These are phyloP conservation scores for Stagonosporopsis cucurbitacearum DNA, from an alignment of 2,329 filamentous ascomycete species.

Conservation along the genomic window DNA sequence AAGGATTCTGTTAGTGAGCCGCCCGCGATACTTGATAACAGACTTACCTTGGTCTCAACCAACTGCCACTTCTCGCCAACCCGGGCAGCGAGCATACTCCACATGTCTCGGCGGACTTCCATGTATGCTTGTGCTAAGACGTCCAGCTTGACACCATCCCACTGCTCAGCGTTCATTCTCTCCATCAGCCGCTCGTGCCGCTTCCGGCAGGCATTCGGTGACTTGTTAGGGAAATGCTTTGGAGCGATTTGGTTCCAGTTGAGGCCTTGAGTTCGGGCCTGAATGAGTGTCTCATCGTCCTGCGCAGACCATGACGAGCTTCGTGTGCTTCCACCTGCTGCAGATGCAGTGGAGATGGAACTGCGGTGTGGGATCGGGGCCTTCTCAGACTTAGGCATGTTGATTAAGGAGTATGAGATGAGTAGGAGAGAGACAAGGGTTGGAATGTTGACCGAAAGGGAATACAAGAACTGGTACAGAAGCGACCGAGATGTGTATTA, in stretches of 20 bases:
- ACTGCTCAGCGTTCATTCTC: conserved; percentile 74
- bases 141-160: conserved; percentile 78
- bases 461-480: conserved; percentile 25
- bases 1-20: conserved; percentile 21
- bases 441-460: conserved; percentile 19
- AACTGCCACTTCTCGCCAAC: conserved; percentile 65
- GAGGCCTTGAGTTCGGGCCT: conserved; percentile 74
- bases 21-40: not conserved
- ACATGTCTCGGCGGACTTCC: conserved; percentile 79
- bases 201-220: conserved; percentile 84
- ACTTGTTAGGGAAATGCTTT: conserved; percentile 77
- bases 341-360: conserved; percentile 42
- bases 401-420: conserved; percentile 37
- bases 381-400: conserved; percentile 56
- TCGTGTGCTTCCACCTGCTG: conserved; percentile 42
- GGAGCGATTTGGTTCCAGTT: conserved; percentile 85
- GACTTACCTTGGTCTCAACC: conserved; percentile 78
- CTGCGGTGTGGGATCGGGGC: conserved; percentile 36
- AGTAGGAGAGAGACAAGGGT: conserved; percentile 24
- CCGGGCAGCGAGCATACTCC: conserved; percentile 73
- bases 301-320: conserved; percentile 69
- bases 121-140: conserved; percentile 79
- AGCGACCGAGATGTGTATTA: conserved; percentile 42
- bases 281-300: conserved; percentile 76
- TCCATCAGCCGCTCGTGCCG: conserved; percentile 85